Conservation (phyloP, 192 early-diverging fungal species). For the Coemansia sp. region DNA sequence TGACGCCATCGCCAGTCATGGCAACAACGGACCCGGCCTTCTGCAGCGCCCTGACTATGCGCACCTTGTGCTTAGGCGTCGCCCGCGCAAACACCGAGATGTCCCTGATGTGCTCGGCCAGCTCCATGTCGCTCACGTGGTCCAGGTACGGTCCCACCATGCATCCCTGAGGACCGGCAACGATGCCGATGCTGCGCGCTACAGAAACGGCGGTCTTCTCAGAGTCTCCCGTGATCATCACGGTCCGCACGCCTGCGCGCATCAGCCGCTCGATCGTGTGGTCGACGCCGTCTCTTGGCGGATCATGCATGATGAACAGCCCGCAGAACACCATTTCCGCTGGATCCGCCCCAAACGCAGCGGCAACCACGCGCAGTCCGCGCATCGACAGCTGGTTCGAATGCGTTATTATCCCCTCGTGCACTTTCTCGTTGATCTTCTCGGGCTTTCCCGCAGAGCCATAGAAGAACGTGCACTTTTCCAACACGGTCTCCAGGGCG, state of each 20-base stretch:
- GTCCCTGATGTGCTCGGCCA: conserved; percentile 61
- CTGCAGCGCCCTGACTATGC: conserved; percentile 88
- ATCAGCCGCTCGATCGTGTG: conserved; percentile 70
- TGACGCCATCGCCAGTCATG: conserved; percentile 97
- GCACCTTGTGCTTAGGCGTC: conserved; percentile 86
- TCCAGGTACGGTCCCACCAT: conserved; percentile 73
- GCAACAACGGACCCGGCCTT: conserved; percentile 83
- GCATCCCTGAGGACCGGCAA: conserved; percentile 56
- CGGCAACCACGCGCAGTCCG: conserved; percentile 84
- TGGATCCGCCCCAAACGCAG: conserved; percentile 67
- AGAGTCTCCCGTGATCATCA: conserved; percentile 99
- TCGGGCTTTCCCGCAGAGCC: conserved; percentile 53
- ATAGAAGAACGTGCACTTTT: conserved; percentile 66
- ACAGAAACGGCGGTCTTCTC: conserved; percentile 88
- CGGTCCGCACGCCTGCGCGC: conserved; percentile 77
- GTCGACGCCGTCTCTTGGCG: conserved; percentile 77
- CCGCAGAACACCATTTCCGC: conserved; percentile 70
- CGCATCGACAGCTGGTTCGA: conserved; percentile 68
- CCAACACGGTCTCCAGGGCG: conserved; percentile 77
- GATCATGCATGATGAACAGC: conserved; percentile 90
- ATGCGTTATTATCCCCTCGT: conserved; percentile 59
- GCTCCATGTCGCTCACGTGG: conserved; percentile 61
- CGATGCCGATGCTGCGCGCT: conserved; percentile 83
- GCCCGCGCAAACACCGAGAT: conserved; percentile 78
- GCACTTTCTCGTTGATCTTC: conserved; percentile 58